Conservation (phyloP, 352 stramenopile genomes). For the Chrysophaeum taylorii region DNA sequence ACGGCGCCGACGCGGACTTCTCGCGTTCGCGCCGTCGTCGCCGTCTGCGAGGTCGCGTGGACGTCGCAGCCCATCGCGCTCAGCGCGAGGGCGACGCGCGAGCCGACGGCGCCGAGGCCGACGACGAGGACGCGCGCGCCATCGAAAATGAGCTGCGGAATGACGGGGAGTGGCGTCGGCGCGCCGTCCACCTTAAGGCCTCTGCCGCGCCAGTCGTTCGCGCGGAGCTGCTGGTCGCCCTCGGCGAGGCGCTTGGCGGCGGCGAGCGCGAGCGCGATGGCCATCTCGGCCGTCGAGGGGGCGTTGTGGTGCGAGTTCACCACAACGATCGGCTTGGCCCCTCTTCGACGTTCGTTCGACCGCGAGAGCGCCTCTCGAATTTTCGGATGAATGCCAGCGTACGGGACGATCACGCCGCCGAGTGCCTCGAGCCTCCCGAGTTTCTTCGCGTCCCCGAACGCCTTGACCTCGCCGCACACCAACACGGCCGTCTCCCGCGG, state of each 20-base stretch:
- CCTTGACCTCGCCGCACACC: no score
- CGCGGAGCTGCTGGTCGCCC: neutral
- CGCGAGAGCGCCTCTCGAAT: no score
- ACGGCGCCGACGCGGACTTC: neutral
- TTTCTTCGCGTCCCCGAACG: no score
- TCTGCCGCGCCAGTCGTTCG: neutral
- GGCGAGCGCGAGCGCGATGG: neutral
- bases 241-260: neutral
- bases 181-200: neutral
- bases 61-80: neutral
- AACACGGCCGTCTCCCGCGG: no score
- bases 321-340: neutral
- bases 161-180: neutral
- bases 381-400: no score
- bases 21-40: neutral
- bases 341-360: no score
- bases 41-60: neutral
- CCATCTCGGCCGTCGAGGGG: neutral
- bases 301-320: constrained; percentile 2
- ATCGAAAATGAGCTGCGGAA: neutral
- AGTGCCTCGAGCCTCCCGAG: no score
- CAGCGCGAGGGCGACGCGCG: neutral
- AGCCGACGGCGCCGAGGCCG: neutral
- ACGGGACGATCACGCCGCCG: no score
- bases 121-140: neutral